phyloP scores from a whole-genome alignment of 2,329 filamentous ascomycete species.

The Neopestalotiopsis clavispora region DNA sequence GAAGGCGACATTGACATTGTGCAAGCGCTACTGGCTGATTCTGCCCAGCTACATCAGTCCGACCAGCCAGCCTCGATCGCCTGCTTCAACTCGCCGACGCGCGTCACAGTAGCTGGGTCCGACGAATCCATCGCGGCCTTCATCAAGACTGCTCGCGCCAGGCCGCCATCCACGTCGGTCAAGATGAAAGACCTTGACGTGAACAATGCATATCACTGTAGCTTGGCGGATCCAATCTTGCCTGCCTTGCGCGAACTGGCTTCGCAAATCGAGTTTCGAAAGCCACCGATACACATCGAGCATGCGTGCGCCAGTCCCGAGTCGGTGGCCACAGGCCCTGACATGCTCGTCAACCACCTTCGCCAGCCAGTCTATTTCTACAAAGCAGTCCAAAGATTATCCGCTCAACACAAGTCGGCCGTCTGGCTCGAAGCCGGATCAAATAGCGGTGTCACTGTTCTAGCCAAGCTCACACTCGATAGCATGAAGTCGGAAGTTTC shows the following conservation, averaged over 20 bases:
- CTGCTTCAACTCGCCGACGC: slow-evolving; percentile 61
- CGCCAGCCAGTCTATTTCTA: slow-evolving; percentile 39
- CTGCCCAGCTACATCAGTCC: slow-evolving; percentile 44
- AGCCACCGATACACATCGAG: not conserved
- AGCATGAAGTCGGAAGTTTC: slow-evolving; percentile 21
- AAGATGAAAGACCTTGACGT: slow-evolving; percentile 7
- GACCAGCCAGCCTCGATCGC: slow-evolving; percentile 53
- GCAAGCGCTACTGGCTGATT: slow-evolving; percentile 36
- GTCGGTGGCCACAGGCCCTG: not conserved
- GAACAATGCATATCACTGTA: slow-evolving; percentile 13
- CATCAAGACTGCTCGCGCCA: slow-evolving; percentile 28
- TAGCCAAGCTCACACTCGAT: slow-evolving; percentile 36
- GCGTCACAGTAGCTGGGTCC: slow-evolving; percentile 37
- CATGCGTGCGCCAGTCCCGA: slow-evolving; percentile 23
- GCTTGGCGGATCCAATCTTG: slow-evolving; percentile 9
- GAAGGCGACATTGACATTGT: slow-evolving; percentile 42
- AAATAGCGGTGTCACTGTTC: slow-evolving; percentile 36
- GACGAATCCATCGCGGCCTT: slow-evolving; percentile 52
- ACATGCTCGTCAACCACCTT: slow-evolving; percentile 34
- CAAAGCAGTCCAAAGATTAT: slow-evolving; percentile 34
- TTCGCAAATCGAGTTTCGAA: not conserved
- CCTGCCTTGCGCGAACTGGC: not conserved
- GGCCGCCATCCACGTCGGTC: not conserved
- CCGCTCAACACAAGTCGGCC: slow-evolving; percentile 23
- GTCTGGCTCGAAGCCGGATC: slow-evolving; percentile 41